These are phyloP conservation scores for Myxozyma monticola DNA, from an alignment of 805 yeast genomes.

Conservation along the genomic window DNA sequence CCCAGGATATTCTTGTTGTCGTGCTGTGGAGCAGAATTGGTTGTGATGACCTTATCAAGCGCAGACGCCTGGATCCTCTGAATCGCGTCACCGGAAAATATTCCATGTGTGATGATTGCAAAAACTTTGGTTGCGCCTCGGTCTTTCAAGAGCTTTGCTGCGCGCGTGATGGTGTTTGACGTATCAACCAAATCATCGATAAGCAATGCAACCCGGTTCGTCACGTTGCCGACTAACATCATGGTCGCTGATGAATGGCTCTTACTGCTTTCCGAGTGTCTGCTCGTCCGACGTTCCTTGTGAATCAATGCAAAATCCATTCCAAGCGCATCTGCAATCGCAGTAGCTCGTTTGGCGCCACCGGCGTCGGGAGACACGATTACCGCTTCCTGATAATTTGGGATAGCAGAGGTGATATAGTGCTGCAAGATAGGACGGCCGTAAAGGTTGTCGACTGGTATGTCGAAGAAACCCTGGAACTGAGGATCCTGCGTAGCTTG, in stretches of 20 bases:
- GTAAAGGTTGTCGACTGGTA: conserved; percentile 92
- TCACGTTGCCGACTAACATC: conserved; percentile 95
- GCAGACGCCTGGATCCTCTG: conserved; percentile 63
- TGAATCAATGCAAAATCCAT: conserved; percentile 92
- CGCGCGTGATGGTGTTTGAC: conserved; percentile 85
- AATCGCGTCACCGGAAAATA: conserved; percentile 89
- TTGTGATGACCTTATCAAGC: conserved; percentile 82
- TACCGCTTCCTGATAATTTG: conserved; percentile 79
- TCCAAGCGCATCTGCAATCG: conserved; percentile 85
- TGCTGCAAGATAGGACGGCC: conserved; percentile 85
- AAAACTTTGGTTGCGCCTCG: conserved; percentile 88
- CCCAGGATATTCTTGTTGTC: conserved; percentile 56
- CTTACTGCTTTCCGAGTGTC: conserved; percentile 26
- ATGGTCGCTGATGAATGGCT: conserved; percentile 65
- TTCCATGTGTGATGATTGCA: conserved; percentile 89
- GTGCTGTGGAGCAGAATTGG: conserved; percentile 88
- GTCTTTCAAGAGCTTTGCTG: conserved; percentile 86
- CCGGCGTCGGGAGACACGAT: conserved; percentile 98
- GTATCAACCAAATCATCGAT: conserved; percentile 95
- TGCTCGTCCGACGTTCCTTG: conserved; percentile 72
- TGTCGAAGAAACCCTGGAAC: conserved; percentile 95
- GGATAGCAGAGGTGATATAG: conserved; percentile 74
- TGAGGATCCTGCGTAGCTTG: conserved; percentile 70
- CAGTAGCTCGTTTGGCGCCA: conserved; percentile 96
- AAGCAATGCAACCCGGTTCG: conserved; percentile 79